Conservation (phyloP, 2,329 filamentous ascomycete species). For the Arthrobotrys conoides region DNA sequence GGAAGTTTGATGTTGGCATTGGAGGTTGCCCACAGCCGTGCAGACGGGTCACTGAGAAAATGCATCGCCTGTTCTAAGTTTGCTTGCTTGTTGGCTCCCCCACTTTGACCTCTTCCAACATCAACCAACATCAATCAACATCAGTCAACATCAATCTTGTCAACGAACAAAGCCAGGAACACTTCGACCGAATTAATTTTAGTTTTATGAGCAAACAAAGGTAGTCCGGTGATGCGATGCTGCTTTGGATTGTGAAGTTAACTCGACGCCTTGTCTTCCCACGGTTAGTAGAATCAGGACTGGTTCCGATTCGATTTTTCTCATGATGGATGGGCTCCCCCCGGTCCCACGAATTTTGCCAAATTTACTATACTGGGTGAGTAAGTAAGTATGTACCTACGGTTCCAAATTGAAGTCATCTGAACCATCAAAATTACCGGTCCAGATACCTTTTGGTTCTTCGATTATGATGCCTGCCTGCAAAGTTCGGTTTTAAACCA, state of each 20-base stretch:
- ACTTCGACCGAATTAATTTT: not conserved
- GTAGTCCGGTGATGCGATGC: constrained; percentile 8
- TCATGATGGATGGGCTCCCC: constrained; percentile 16
- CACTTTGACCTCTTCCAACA: constrained; percentile 1
- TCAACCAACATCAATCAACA: constrained; percentile 11
- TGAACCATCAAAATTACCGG: constrained; percentile 12
- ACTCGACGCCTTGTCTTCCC: not conserved
- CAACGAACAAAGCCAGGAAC: constrained; percentile 5
- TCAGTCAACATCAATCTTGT: not conserved
- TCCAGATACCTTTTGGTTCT: constrained; percentile 6
- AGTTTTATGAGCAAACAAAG: not conserved
- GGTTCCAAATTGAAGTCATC: constrained; percentile 25
- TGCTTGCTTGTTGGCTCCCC: not conserved
- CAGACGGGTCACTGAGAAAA: not conserved
- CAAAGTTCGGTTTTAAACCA: constrained; percentile 34
- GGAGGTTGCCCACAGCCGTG: not conserved
- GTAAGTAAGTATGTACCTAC: too few relatives aligned
- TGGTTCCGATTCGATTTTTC: too few relatives aligned
- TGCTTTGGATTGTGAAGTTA: not conserved
- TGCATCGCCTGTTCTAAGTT: not conserved
- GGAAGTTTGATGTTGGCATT: constrained; percentile 18
- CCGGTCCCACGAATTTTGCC: constrained; percentile 10
- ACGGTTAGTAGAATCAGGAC: too few relatives aligned
- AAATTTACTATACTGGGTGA: not conserved
- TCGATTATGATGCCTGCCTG: not conserved